Conservation (phyloP, 306 rosid genomes). For the Sphenostylis stenocarpa region DNA sequence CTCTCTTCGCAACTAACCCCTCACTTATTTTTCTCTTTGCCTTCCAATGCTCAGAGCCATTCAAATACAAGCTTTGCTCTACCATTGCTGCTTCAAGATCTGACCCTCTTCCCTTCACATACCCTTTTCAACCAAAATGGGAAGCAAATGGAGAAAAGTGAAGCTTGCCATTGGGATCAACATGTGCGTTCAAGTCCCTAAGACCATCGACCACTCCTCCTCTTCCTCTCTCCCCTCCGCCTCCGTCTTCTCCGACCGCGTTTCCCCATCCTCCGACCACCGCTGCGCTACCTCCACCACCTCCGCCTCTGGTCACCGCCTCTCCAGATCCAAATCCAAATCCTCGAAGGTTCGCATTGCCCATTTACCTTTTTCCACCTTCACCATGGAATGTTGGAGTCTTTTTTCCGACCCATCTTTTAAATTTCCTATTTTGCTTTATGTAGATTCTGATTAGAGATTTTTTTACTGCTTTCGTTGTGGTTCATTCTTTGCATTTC, state of each 20-base stretch:
- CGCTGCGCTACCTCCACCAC: constrained; percentile 56
- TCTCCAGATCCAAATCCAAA: constrained; percentile 56
- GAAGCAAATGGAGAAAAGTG: constrained; percentile 79
- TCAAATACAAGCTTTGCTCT: background rate
- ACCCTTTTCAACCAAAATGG: constrained; percentile 43
- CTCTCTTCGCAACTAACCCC: background rate
- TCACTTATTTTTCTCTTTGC: background rate
- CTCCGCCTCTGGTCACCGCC: constrained; percentile 57
- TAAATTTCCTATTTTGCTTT: background rate
- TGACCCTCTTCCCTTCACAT: background rate
- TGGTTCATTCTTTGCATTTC: constrained; percentile 1
- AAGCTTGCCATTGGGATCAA: constrained; percentile 73
- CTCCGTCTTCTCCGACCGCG: constrained; percentile 38
- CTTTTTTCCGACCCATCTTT: background rate
- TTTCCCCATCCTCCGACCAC: constrained; percentile 33
- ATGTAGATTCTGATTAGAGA: constrained; percentile 34
- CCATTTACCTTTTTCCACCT: constrained; percentile 10
- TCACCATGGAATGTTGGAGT: background rate
- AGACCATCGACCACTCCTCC: constrained; percentile 47
- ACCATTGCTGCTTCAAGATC: constrained; percentile 24
- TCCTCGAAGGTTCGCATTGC: constrained; percentile 73
- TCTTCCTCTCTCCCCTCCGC: constrained; percentile 25
- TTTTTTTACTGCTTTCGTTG: constrained; percentile 8
- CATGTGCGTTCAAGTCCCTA: constrained; percentile 56
- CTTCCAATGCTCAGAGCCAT: constrained; percentile 1